Evolutionary conservation across 176 grass and related monocot species (phyloP).

Genomic region (Oryza nivara): DNA sequence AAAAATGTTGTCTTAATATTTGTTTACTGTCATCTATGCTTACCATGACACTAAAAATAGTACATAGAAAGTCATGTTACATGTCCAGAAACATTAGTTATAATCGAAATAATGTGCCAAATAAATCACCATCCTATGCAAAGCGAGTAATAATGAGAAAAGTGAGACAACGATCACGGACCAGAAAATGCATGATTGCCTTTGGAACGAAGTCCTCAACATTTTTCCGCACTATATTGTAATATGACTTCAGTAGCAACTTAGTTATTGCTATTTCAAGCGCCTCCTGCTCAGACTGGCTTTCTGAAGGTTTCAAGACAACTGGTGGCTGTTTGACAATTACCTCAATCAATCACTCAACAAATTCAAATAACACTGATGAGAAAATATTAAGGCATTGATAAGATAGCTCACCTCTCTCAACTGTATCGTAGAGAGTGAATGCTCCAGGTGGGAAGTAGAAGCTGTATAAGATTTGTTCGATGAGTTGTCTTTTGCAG

Average conservation of each 20-base stretch:
- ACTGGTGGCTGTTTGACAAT: conserved; percentile 76
- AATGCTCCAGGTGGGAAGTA: conserved; percentile 58
- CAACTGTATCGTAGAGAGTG: conserved; percentile 74
- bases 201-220: conserved; percentile 93
- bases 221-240: conserved; percentile 98
- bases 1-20: conserved; percentile 17
- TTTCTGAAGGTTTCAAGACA: conserved; percentile 85
- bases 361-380: conserved; percentile 19
- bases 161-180: conserved; percentile 33
- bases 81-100: background rate
- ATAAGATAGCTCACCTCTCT: conserved; percentile 63
- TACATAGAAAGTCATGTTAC: background rate
- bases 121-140: background rate
- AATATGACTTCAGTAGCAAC: conserved; percentile 96
- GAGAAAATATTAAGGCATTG: conserved; percentile 18
- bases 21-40: background rate
- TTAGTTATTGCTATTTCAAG: conserved; percentile 98
- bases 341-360: conserved; percentile 35
- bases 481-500: conserved; percentile 59
- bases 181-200: conserved; percentile 99
- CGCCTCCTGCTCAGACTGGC: conserved; percentile 91
- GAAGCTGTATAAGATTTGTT: conserved; percentile 63
- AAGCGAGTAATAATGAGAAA: background rate
- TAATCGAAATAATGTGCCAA: background rate
- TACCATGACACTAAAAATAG: background rate